These are phyloP conservation scores for Herpetospermum pedunculosum DNA, from an alignment of 306 rosid genomes.

Conservation along the genomic window DNA sequence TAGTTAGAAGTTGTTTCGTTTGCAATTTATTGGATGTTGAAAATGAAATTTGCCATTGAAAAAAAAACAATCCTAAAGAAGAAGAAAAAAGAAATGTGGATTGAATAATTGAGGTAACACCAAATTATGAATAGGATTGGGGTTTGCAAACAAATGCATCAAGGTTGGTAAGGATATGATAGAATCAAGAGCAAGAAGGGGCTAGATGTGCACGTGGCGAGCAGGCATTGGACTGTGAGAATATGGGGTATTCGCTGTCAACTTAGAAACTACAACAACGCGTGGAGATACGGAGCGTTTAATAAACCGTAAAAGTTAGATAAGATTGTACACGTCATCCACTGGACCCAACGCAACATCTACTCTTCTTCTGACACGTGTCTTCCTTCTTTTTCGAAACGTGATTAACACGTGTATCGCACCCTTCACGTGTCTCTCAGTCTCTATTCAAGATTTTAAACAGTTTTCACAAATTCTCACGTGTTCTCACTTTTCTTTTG, in stretches of 20 bases:
- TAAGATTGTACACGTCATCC: conserved; percentile 5
- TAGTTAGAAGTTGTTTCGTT: too few relatives aligned
- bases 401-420: background rate
- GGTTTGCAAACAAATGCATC: too few relatives aligned
- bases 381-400: background rate
- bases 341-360: too few relatives aligned
- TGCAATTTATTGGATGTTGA: too few relatives aligned
- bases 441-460: too few relatives aligned
- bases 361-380: background rate
- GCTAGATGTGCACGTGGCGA: background rate
- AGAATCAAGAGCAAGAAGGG: background rate
- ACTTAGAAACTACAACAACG: background rate
- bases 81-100: too few relatives aligned
- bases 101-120: background rate
- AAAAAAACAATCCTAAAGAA: too few relatives aligned
- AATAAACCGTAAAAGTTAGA: background rate
- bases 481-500: too few relatives aligned
- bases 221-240: background rate
- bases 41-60: too few relatives aligned
- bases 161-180: background rate
- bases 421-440: too few relatives aligned
- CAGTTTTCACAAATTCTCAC: too few relatives aligned
- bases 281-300: background rate
- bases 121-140: background rate
- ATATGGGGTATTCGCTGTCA: background rate